These are phyloP conservation scores for Botryotinia convoluta DNA, from an alignment of 2,329 filamentous ascomycete genomes.

Conservation along the genomic window DNA sequence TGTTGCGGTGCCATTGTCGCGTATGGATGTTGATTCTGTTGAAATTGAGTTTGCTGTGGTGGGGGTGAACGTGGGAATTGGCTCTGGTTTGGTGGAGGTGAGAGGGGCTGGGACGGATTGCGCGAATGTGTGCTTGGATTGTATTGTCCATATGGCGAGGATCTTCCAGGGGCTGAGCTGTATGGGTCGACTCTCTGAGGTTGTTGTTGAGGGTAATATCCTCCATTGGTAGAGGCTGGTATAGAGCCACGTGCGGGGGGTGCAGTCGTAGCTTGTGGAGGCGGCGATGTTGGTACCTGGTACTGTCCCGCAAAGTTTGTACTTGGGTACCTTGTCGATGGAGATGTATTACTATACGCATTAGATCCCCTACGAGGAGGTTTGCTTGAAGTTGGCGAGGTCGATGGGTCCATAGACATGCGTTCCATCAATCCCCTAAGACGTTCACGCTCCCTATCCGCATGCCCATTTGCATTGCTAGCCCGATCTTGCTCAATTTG, in stretches of 20 bases:
- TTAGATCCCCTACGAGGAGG: slow-evolving; percentile 37
- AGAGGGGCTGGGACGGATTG: slow-evolving; percentile 33
- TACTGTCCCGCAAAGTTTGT: slow-evolving; percentile 57
- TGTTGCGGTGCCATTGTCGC: slow-evolving; percentile 39
- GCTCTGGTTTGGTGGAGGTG: slow-evolving; percentile 50
- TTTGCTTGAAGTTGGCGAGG: slow-evolving; percentile 43
- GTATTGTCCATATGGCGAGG: slow-evolving; percentile 46
- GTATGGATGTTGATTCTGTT: slow-evolving; percentile 33
- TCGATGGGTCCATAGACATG: slow-evolving; percentile 76
- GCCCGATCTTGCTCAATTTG: slow-evolving; percentile 58
- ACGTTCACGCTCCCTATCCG: slow-evolving; percentile 82
- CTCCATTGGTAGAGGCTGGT: slow-evolving; percentile 42
- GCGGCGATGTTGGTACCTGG: slow-evolving; percentile 55
- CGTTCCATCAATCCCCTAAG: slow-evolving; percentile 90
- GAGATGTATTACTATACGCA: slow-evolving; percentile 40
- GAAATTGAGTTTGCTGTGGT: slow-evolving; percentile 50
- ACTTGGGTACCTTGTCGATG: slow-evolving; percentile 50
- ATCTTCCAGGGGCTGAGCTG: slow-evolving; percentile 43
- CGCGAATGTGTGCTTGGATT: slow-evolving; percentile 41
- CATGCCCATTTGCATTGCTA: slow-evolving; percentile 36
- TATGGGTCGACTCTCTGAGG: slow-evolving; percentile 15
- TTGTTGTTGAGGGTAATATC: slow-evolving; percentile 31
- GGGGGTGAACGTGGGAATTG: slow-evolving; percentile 53
- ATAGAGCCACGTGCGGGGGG: slow-evolving; percentile 45
- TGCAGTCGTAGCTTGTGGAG: slow-evolving; percentile 37